Conservation (phyloP, 1,284 basidiomycete species). For the Sparassis latifolia region DNA sequence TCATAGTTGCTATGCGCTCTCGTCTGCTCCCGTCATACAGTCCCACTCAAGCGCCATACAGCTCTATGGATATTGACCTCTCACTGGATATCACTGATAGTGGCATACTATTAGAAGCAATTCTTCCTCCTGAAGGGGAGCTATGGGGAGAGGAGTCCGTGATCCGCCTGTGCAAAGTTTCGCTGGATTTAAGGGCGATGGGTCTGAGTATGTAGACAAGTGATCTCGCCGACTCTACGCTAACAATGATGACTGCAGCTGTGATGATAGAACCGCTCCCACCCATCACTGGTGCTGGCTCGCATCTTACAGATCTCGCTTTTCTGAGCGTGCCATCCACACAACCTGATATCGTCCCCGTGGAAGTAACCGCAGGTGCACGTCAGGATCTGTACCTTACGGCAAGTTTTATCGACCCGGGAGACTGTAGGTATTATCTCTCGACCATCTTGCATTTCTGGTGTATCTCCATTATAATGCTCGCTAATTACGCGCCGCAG, state of each 20-base stretch:
- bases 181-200: constrained; percentile 35
- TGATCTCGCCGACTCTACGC: too few relatives aligned
- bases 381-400: constrained; percentile 35
- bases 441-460: neutral
- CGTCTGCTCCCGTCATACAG: constrained; percentile 18
- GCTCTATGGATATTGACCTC: constrained; percentile 40
- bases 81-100: constrained; percentile 29
- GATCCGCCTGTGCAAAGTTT: constrained; percentile 59
- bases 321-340: constrained; percentile 28
- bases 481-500: constrained; percentile 4
- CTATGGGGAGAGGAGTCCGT: constrained; percentile 53
- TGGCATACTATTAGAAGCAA: constrained; percentile 19
- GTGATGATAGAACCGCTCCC: constrained; percentile 40
- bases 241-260: constrained; percentile 19
- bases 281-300: constrained; percentile 31
- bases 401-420: constrained; percentile 49
- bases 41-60: constrained; percentile 22
- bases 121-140: constrained; percentile 45
- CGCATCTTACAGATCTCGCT: constrained; percentile 41
- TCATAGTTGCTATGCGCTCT: constrained; percentile 62
- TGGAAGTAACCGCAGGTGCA: too few relatives aligned
- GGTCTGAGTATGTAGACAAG: constrained; percentile 6
- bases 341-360: too few relatives aligned
- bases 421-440: constrained; percentile 42
- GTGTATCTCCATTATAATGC: neutral